These are phyloP conservation scores for Excoecaria agallocha DNA, from an alignment of 345 rosid genomes.

Conservation along the genomic window DNA sequence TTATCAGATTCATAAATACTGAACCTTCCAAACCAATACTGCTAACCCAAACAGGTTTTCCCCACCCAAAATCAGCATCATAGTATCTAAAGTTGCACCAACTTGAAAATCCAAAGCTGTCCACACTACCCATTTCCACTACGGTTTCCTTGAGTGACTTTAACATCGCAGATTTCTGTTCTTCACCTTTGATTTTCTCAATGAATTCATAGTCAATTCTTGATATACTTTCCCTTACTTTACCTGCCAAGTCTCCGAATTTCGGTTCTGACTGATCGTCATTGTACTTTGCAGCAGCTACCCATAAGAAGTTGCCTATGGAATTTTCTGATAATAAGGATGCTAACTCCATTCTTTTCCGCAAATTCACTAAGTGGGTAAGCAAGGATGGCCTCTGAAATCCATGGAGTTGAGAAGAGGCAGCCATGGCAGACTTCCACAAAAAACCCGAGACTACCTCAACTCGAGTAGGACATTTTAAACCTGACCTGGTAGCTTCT, in stretches of 20 bases:
- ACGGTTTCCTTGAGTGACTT: slow-evolving; percentile 21
- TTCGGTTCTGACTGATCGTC: neutral
- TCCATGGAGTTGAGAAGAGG: slow-evolving; percentile 18
- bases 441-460: slow-evolving; percentile 22
- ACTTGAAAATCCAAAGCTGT: slow-evolving; percentile 30
- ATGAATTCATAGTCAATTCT: slow-evolving; percentile 26
- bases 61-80: slow-evolving; percentile 41
- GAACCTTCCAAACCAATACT: slow-evolving; percentile 23
- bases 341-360: slow-evolving; percentile 26
- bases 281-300: slow-evolving; percentile 27
- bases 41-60: slow-evolving; percentile 41
- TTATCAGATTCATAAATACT: slow-evolving; percentile 31
- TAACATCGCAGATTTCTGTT: slow-evolving; percentile 15
- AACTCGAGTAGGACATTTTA: slow-evolving; percentile 22
- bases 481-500: neutral
- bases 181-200: slow-evolving; percentile 15
- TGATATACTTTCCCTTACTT: slow-evolving; percentile 27
- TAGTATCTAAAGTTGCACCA: slow-evolving; percentile 41
- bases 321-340: slow-evolving; percentile 17
- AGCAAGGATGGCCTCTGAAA: slow-evolving; percentile 23
- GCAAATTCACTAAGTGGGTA: slow-evolving; percentile 38
- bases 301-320: slow-evolving; percentile 33
- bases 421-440: slow-evolving; percentile 29
- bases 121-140: slow-evolving; percentile 15
- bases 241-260: slow-evolving; percentile 24